A percentile compares a stretch with the other conserved stretches of the same genome.
Evolutionary conservation across 1,139 yeast genomes (phyloP).

Genomic region (Blastobotrys aristatus): DNA sequence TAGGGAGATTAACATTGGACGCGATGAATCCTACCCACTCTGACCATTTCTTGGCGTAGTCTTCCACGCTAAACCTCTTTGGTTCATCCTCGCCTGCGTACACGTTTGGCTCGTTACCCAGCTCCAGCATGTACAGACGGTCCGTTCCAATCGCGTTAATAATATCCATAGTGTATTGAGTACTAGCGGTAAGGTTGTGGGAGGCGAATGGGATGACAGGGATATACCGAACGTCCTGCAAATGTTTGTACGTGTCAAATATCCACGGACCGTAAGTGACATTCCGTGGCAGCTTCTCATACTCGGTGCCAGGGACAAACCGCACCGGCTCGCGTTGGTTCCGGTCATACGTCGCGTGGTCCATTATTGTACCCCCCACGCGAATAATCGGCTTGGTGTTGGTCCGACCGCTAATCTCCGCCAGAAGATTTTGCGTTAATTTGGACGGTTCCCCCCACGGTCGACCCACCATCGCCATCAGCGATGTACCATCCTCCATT

Average conservation of each 20-base stretch:
- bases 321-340: too few relatives aligned
- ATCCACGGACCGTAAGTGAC: background rate
- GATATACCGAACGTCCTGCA: background rate
- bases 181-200: background rate
- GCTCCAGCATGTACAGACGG: background rate
- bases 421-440: too few relatives aligned
- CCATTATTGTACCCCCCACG: too few relatives aligned
- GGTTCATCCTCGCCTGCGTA: background rate
- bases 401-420: too few relatives aligned
- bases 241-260: background rate
- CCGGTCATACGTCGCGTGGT: too few relatives aligned
- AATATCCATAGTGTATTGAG: background rate
- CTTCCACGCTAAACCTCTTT: background rate
- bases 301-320: too few relatives aligned
- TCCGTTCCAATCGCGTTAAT: background rate
- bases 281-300: too few relatives aligned
- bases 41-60: background rate
- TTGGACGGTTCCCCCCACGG: too few relatives aligned
- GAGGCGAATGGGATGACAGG: background rate
- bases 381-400: too few relatives aligned
- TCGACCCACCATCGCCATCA: too few relatives aligned
- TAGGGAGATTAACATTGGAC: background rate
- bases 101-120: background rate
- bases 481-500: too few relatives aligned
- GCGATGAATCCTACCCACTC: background rate